Evolutionary conservation across 257 asterid genomes (phyloP).

Genomic region (Ballota nigra): DNA sequence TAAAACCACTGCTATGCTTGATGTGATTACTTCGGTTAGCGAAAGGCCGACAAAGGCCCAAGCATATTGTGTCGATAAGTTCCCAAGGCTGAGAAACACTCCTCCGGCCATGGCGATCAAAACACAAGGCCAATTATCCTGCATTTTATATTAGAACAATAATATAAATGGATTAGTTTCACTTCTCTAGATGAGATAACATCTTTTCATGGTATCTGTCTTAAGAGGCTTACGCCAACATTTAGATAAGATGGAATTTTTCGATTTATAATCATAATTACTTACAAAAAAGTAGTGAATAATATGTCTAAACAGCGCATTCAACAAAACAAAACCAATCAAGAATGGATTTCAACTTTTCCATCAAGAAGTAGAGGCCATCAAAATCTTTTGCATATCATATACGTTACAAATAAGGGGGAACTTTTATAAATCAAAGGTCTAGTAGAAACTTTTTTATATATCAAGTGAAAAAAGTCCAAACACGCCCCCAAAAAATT

Average conservation of each 20-base stretch:
- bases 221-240: no score
- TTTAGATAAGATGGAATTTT: no score
- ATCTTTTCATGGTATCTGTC: no score
- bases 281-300: background rate
- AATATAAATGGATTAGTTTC: no score
- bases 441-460: background rate
- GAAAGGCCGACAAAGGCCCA: conserved; percentile 56
- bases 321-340: background rate
- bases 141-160: no score
- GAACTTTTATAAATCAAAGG: background rate
- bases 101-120: conserved; percentile 54
- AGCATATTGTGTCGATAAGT: conserved; percentile 47
- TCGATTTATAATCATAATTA: background rate
- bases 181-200: no score
- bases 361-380: background rate
- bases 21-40: conserved; percentile 49
- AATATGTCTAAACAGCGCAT: background rate
- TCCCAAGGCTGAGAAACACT: conserved; percentile 41
- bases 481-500: background rate
- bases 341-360: background rate
- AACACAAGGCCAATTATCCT: conserved; percentile 48
- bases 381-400: background rate
- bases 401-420: background rate
- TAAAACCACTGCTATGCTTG: conserved; percentile 50
- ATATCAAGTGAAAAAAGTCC: background rate